Conservation (phyloP, 257 asterid species). For the Cinchona pubescens region DNA sequence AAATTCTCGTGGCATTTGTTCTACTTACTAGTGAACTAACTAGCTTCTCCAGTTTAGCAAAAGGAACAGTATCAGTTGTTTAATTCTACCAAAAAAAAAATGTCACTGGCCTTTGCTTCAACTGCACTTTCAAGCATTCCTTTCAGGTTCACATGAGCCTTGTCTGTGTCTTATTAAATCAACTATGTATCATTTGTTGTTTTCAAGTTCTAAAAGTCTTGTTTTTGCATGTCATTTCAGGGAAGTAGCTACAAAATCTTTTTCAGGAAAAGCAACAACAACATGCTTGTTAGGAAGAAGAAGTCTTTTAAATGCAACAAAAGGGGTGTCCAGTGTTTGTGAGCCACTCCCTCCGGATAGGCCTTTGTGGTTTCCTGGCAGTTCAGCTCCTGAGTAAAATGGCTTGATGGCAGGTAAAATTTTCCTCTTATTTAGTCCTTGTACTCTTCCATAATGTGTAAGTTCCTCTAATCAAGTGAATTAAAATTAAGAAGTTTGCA, state of each 20-base stretch:
- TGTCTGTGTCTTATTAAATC: no score
- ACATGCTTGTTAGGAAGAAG: slow-evolving; percentile 18
- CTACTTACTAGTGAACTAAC: not conserved
- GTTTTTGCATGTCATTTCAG: slow-evolving; percentile 22
- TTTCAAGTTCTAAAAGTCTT: not conserved
- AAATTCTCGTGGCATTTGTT: slow-evolving; percentile 2
- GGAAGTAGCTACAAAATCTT: slow-evolving; percentile 21
- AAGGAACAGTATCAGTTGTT: not conserved
- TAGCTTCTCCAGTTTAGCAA: not conserved
- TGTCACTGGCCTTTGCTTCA: slow-evolving; percentile 59
- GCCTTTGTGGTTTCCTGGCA: slow-evolving; percentile 94
- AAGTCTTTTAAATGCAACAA: slow-evolving; percentile 49
- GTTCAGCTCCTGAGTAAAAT: no score
- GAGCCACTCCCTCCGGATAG: slow-evolving; percentile 87
- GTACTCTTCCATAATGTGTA: no score
- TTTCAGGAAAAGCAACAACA: slow-evolving; percentile 21
- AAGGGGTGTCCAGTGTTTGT: slow-evolving; percentile 76
- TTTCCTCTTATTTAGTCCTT: no score
- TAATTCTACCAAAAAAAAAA: slow-evolving; percentile 24
- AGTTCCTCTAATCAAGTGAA: no score
- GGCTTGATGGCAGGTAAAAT: no score
- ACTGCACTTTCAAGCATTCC: slow-evolving; percentile 45
- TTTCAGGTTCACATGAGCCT: no score
- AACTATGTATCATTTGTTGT: no score
- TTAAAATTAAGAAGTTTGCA: no score